Percentiles rank a stretch among this genome's conserved stretches.
These are phyloP conservation scores for Trifolium dubium DNA, from an alignment of 306 rosid species.

Conservation along the genomic window DNA sequence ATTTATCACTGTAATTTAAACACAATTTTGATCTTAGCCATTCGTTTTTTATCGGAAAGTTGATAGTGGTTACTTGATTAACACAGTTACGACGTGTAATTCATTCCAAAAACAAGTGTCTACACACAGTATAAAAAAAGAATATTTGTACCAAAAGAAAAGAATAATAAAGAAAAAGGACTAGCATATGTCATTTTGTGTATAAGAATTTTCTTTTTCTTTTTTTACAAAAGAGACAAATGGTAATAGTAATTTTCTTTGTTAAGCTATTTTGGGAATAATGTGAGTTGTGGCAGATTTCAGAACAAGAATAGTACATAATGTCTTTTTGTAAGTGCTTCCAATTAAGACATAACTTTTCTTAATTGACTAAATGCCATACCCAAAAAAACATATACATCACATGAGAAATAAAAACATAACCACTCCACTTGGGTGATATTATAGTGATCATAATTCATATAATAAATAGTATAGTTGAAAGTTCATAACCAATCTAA, in stretches of 20 bases:
- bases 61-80: too few species aligned
- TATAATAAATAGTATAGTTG: not conserved
- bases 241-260: not conserved
- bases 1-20: too few species aligned
- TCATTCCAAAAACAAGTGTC: not conserved
- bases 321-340: constrained; percentile 14
- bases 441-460: not conserved
- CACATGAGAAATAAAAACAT: not conserved
- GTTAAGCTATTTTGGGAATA: not conserved
- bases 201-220: not conserved
- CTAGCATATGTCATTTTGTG: constrained; percentile 15
- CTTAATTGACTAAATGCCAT: not conserved
- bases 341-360: not conserved
- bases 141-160: constrained; percentile 46
- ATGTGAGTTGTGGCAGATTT: not conserved
- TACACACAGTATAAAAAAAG: constrained; percentile 23
- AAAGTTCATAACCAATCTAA: constrained; percentile 5
- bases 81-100: too few species aligned
- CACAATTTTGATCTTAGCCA: too few species aligned
- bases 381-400: not conserved
- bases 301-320: constrained; percentile 23
- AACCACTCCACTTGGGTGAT: not conserved
- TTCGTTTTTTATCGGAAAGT: too few species aligned
- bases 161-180: constrained; percentile 37
- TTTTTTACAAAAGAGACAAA: constrained; percentile 4